These are phyloP conservation scores for Rhizopus delemar DNA, from an alignment of 371 early-diverging fungal species.

Conservation along the genomic window DNA sequence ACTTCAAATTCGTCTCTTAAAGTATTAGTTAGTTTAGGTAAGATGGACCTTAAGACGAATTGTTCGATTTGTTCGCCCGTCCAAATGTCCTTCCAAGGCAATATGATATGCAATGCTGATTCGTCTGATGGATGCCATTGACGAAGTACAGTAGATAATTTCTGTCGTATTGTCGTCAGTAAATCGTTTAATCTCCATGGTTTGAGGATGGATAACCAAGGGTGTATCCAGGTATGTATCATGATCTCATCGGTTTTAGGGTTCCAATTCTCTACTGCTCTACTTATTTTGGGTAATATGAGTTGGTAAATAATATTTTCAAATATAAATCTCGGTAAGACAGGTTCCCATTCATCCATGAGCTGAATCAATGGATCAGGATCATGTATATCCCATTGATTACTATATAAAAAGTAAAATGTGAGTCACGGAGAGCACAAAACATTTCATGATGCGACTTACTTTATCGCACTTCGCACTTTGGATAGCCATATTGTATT, in stretches of 20 bases:
- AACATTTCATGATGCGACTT: constrained; percentile 26
- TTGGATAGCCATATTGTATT: constrained; percentile 78
- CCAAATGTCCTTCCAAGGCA: constrained; percentile 76
- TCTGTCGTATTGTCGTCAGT: constrained; percentile 64
- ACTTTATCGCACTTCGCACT: constrained; percentile 78
- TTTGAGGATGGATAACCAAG: constrained; percentile 79
- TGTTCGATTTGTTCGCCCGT: constrained; percentile 56
- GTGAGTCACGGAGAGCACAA: not conserved
- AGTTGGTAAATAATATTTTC: constrained; percentile 78
- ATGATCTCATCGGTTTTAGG: constrained; percentile 68
- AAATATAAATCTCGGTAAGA: constrained; percentile 73
- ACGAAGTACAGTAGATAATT: constrained; percentile 56
- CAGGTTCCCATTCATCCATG: constrained; percentile 73
- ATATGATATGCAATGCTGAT: constrained; percentile 56
- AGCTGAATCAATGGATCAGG: constrained; percentile 70
- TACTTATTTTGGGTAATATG: constrained; percentile 71
- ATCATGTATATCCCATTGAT: constrained; percentile 70
- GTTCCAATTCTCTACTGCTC: constrained; percentile 70
- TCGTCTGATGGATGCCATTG: constrained; percentile 75
- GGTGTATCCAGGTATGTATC: constrained; percentile 82
- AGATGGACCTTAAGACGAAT: constrained; percentile 59
- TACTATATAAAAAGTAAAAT: constrained; percentile 41
- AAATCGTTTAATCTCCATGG: constrained; percentile 59
- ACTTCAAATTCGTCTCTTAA: constrained; percentile 68
- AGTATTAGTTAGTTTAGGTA: constrained; percentile 69